Evolutionary conservation across 768 basidiomycete species (phyloP), one percentile per base, ranked within the genome.

Genomic region (Tubosaeta sp.): DNA sequence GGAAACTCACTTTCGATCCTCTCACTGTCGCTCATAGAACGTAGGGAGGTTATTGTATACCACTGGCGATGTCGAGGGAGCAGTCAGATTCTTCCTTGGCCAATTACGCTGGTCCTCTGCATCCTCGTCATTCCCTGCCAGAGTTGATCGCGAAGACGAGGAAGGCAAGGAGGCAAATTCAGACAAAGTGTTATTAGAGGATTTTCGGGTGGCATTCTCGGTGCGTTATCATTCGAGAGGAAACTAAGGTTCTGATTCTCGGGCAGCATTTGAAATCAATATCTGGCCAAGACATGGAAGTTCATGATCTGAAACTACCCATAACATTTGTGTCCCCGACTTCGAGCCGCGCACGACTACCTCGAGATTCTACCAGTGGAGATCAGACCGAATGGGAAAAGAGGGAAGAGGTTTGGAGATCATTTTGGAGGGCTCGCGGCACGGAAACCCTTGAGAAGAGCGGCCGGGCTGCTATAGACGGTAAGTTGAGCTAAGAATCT

Each of bases 31-130:
- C 54, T 22, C n/a, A 41, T 45, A 48, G 32, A 29, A 50, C 50
- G 29, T 48, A 91, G 95, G 91, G 32, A 78, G 95, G 37, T 71
- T 98, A 55, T 72, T 93, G 35, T 98, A 97, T 66, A 92, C 91
- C 1, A 86, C 88, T n/a, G 94, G 95, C 11, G 84, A 95, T 61
- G 79, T 87, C 26, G 75, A 77, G 43, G 81, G 78, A 7, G 93
- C 95, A 8, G 84, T 95, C 26, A 73, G 76, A 39, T 78, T 88
- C 52, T 97, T 97, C 65, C 66, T 95, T 17, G 76, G 80, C 1
- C 73, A 95, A 14, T 74, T 98, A 19, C 75, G 76, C 50, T 78
- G 80, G 48, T 73, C 79, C 3, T 60, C 61, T 38, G 48, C 56
- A 41, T 59, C 54, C 11, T 54, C 50, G 11, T 56, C 57, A 17